A percentile compares a stretch with the other conserved stretches of the same genome.
Evolutionary conservation across 2,329 filamentous ascomycete species (phyloP).

Genomic region (Akanthomyces lecanii): DNA sequence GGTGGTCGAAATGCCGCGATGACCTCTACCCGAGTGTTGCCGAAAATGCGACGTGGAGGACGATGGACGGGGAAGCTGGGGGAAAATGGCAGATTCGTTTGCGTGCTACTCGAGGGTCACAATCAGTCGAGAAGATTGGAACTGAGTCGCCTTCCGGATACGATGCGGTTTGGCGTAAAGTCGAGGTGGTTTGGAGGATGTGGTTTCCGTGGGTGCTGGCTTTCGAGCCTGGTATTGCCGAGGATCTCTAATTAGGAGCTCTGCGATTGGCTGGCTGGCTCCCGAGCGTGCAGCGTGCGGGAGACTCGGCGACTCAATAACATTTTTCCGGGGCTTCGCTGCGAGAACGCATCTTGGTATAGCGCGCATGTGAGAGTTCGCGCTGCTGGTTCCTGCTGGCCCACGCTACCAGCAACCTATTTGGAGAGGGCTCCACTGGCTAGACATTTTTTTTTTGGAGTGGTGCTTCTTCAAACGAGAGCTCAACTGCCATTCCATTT

Average conservation of each 20-base stretch:
- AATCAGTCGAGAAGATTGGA: background rate
- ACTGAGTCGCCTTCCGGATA: background rate
- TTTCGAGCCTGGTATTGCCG: conserved; percentile 39
- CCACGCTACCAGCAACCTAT: background rate
- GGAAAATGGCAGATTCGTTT: background rate
- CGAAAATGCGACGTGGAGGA: background rate
- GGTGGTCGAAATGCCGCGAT: conserved; percentile 10
- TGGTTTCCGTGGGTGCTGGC: conserved; percentile 7
- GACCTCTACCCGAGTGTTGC: conserved; percentile 14
- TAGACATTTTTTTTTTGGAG: conserved; percentile 8
- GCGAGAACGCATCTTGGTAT: background rate
- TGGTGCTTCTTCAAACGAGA: background rate
- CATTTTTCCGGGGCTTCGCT: conserved; percentile 20
- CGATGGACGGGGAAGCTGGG: background rate
- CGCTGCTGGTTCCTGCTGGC: background rate
- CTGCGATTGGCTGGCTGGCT: conserved; percentile 40
- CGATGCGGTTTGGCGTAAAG: conserved; percentile 4
- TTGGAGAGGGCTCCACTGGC: background rate
- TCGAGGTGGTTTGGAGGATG: conserved; percentile 17
- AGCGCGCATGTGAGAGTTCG: conserved; percentile 28
- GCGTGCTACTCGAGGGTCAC: background rate
- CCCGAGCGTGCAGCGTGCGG: conserved; percentile 23
- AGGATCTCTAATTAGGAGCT: conserved; percentile 44
- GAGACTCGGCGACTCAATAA: conserved; percentile 29
- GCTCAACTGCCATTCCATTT: background rate